phyloP scores from a whole-genome alignment of 805 yeast species.

The Ogataea methanolica region DNA sequence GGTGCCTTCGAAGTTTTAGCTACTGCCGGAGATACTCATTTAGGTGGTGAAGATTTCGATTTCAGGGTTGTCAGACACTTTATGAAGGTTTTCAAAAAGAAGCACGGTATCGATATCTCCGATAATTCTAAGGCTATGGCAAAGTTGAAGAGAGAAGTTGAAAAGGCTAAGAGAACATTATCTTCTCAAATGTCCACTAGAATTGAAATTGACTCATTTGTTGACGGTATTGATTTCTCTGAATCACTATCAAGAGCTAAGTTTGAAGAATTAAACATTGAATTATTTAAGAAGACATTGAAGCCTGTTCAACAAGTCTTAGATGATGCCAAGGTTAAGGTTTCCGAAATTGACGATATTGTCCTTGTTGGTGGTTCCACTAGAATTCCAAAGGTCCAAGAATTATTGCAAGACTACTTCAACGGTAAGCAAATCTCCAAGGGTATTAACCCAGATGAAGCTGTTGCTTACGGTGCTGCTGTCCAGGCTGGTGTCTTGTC shows the following conservation, averaged over 20 bases:
- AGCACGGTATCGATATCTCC: constrained; percentile 79
- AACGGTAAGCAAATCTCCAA: constrained; percentile 94
- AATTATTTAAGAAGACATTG: constrained; percentile 87
- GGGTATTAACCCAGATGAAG: constrained; percentile 99
- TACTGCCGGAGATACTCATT: constrained; percentile 79
- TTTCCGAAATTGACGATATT: constrained; percentile 86
- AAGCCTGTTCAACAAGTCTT: constrained; percentile 95
- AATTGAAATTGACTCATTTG: constrained; percentile 92
- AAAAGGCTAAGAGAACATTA: constrained; percentile 95
- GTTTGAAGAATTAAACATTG: constrained; percentile 93
- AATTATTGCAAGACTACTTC: constrained; percentile 83
- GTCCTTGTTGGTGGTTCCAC: constrained; percentile 99
- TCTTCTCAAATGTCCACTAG: constrained; percentile 95
- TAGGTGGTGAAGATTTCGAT: constrained; percentile 87
- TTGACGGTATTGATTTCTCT: constrained; percentile 91
- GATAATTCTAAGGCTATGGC: constrained; percentile 82
- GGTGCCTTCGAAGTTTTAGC: constrained; percentile 81
- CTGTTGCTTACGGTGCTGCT: constrained; percentile 99
- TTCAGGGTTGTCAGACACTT: constrained; percentile 80
- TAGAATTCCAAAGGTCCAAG: constrained; percentile 97
- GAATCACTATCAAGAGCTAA: constrained; percentile 96
- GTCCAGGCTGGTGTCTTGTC: constrained; percentile 97
- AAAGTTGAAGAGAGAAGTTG: constrained; percentile 95
- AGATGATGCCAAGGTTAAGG: constrained; percentile 86
- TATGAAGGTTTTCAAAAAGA: constrained; percentile 85